Percentiles rank a stretch among this genome's conserved stretches.
Evolutionary conservation across 495 filamentous ascomycete species (phyloP).

Genomic region (Penicillium riverlandense): DNA sequence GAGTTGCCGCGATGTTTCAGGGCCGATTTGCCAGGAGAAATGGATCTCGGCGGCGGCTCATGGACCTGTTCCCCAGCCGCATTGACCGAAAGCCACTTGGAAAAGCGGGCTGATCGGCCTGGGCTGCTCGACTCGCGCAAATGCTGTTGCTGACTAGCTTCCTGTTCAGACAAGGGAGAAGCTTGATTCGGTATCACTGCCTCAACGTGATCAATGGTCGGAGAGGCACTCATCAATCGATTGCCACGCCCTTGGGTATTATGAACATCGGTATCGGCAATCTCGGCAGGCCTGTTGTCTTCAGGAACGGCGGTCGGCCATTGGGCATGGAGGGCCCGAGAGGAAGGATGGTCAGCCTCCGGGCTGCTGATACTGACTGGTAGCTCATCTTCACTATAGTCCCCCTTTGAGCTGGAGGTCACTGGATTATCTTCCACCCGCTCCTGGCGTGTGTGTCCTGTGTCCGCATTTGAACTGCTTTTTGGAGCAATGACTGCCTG

Average conservation of each 20-base stretch:
- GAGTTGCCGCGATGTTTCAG: conserved; percentile 59
- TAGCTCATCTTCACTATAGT: neutral
- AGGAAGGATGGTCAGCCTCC: conserved; percentile 5
- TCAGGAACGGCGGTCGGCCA: conserved; percentile 59
- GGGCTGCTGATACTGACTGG: neutral
- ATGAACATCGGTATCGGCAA: neutral
- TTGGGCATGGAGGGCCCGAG: conserved; percentile 30
- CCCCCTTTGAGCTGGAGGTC: neutral
- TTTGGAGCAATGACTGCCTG: conserved; percentile 18
- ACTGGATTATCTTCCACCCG: neutral
- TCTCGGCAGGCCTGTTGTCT: conserved; percentile 40
- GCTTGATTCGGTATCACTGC: conserved; percentile 4
- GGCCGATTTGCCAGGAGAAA: conserved; percentile 82
- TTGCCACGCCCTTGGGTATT: neutral
- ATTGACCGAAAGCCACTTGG: conserved; percentile 48
- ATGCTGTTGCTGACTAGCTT: conserved; percentile 3
- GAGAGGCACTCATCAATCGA: conserved; percentile 7
- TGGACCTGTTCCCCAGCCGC: conserved; percentile 48
- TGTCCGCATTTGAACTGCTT: conserved; percentile 1
- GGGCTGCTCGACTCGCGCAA: conserved; percentile 50
- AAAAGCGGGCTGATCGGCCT: conserved; percentile 67
- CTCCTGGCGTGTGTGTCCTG: neutral
- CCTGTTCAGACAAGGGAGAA: conserved; percentile 6
- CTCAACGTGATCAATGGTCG: conserved; percentile 8
- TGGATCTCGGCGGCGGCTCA: conserved; percentile 68